Evolutionary conservation across 1,284 basidiomycete species (phyloP).

Genomic region (Jaminaea rosea): DNA sequence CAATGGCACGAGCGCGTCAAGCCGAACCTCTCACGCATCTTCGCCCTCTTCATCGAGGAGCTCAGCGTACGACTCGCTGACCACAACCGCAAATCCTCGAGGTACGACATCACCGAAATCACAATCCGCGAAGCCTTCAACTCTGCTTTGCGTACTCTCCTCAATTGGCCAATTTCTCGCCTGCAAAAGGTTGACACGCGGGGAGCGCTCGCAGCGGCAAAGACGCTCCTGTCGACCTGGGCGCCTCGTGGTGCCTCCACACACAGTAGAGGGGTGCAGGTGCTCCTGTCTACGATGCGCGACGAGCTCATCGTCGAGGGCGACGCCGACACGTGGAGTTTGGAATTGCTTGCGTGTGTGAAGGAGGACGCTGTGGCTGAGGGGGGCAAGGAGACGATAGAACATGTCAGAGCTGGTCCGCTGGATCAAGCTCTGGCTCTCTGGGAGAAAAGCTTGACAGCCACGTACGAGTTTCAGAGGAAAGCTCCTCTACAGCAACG

Average conservation of each 20-base stretch:
- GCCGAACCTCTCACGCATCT: not conserved
- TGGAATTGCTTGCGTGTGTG: not conserved
- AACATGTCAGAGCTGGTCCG: slow-evolving; percentile 10
- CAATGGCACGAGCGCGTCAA: too few relatives aligned
- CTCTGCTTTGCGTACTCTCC: not conserved
- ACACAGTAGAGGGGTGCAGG: too few relatives aligned
- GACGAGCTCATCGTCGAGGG: not conserved
- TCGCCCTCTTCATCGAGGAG: not conserved
- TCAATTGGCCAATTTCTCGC: not conserved
- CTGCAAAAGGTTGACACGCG: too few relatives aligned
- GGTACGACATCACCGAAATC: not conserved
- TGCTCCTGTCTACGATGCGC: too few relatives aligned
- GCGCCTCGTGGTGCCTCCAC: not conserved
- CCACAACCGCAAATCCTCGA: not conserved
- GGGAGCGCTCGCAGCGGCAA: not conserved
- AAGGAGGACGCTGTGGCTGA: not conserved
- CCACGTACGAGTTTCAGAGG: not conserved
- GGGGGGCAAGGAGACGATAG: not conserved
- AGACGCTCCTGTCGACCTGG: not conserved
- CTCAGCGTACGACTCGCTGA: not conserved
- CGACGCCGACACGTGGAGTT: not conserved
- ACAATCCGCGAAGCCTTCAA: not conserved
- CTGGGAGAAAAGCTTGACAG: not conserved
- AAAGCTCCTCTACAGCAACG: slow-evolving; percentile 9
- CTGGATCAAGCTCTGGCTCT: slow-evolving; percentile 11